phyloP scores from a whole-genome alignment of 225 moss, liverwort and hornwort genomes.

The Takakia lepidozioides region DNA sequence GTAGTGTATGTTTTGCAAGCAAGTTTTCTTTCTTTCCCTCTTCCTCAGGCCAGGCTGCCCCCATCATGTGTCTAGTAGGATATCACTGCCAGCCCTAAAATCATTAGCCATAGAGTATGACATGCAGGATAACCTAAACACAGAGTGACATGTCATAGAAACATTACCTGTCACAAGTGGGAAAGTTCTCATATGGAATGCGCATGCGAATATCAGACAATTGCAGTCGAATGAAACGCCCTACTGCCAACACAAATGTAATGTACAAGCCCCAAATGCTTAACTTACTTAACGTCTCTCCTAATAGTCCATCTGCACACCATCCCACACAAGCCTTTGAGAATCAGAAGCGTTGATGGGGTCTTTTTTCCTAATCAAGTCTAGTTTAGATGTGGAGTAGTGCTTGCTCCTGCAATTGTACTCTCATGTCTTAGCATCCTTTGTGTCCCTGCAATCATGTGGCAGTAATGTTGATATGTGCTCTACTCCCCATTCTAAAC shows the following conservation, averaged over 20 bases:
- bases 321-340: not conserved
- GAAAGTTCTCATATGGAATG: constrained; percentile 41
- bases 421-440: no score
- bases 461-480: no score
- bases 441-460: no score
- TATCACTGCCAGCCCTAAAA: not conserved
- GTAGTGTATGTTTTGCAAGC: not conserved
- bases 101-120: not conserved
- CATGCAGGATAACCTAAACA: not conserved
- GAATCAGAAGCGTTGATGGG: no score
- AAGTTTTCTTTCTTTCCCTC: no score
- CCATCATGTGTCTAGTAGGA: no score
- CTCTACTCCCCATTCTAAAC: no score
- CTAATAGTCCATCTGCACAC: constrained; percentile 28
- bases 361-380: no score
- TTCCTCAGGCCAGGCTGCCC: no score
- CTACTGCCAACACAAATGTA: constrained; percentile 44
- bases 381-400: no score
- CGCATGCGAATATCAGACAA: constrained; percentile 45
- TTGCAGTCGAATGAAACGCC: constrained; percentile 41
- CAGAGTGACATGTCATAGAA: not conserved
- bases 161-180: constrained; percentile 34
- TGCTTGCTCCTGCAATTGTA: no score
- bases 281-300: constrained; percentile 38
- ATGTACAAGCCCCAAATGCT: constrained; percentile 49